Percentiles rank a stretch among this genome's conserved stretches.
These are phyloP conservation scores for Colletotrichum sp. DNA, from an alignment of 2,329 filamentous ascomycete species.

Conservation along the genomic window DNA sequence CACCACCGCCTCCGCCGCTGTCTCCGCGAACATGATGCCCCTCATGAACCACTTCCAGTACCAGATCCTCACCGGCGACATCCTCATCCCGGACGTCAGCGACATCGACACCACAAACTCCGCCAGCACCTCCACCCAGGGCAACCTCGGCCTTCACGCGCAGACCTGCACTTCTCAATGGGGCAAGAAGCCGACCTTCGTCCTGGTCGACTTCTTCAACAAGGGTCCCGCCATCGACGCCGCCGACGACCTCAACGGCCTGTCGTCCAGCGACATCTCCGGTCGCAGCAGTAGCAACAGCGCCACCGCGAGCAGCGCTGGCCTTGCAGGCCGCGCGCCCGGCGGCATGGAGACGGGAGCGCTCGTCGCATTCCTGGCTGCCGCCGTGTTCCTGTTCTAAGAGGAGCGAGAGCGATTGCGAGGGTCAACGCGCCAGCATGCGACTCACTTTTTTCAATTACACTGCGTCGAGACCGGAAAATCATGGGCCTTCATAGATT, in stretches of 20 bases:
- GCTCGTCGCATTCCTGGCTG: slow-evolving; percentile 48
- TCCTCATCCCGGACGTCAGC: slow-evolving; percentile 66
- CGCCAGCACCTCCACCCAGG: slow-evolving; percentile 54
- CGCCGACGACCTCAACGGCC: slow-evolving; percentile 70
- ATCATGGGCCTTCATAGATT: background rate
- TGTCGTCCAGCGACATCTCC: slow-evolving; percentile 37
- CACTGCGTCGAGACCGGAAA: background rate
- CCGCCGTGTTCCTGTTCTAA: slow-evolving; percentile 41
- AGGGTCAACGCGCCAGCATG: background rate
- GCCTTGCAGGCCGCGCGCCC: slow-evolving; percentile 14
- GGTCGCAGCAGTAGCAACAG: slow-evolving; percentile 35
- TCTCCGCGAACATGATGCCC: slow-evolving; percentile 66
- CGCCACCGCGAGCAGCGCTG: slow-evolving; percentile 16
- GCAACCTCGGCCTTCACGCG: slow-evolving; percentile 60
- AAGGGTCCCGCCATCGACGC: slow-evolving; percentile 72
- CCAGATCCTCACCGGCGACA: slow-evolving; percentile 53
- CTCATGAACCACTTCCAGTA: slow-evolving; percentile 85
- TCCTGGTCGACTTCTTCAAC: slow-evolving; percentile 83
- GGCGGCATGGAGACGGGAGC: slow-evolving; percentile 37
- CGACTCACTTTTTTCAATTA: background rate
- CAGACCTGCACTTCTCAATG: slow-evolving; percentile 61
- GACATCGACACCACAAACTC: slow-evolving; percentile 71
- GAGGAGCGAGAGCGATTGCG: background rate
- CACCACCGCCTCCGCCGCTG: slow-evolving; percentile 53
- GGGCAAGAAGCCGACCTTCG: slow-evolving; percentile 70